phyloP scores from a whole-genome alignment of 2,329 filamentous ascomycete genomes.

The Aspergillaceae sp. region DNA sequence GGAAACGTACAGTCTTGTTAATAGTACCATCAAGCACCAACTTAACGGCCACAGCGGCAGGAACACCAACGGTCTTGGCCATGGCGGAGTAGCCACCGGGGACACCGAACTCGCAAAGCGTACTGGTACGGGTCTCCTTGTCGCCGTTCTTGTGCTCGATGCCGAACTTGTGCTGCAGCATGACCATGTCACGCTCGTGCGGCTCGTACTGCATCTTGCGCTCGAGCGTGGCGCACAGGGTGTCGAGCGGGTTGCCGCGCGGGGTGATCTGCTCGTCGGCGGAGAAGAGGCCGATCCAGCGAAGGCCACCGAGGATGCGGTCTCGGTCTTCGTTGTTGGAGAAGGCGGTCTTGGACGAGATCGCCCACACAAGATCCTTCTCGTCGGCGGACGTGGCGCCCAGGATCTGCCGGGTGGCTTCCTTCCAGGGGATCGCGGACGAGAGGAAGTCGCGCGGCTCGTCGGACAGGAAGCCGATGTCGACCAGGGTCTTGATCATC shows the following conservation, averaged over 20 bases:
- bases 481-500: slow-evolving; percentile 78
- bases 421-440: slow-evolving; percentile 66
- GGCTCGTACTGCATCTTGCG: slow-evolving; percentile 83
- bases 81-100: slow-evolving; percentile 73
- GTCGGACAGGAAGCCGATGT: slow-evolving; percentile 81
- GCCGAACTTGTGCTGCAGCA: slow-evolving; percentile 58
- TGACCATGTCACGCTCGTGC: slow-evolving; percentile 75
- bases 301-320: slow-evolving; percentile 61
- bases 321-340: slow-evolving; percentile 57
- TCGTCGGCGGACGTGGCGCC: slow-evolving; percentile 58
- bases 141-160: slow-evolving; percentile 74
- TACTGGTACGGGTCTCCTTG: slow-evolving; percentile 69
- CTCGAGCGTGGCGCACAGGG: slow-evolving; percentile 81
- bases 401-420: slow-evolving; percentile 71
- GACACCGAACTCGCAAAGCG: slow-evolving; percentile 73
- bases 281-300: slow-evolving; percentile 62
- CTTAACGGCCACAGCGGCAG: slow-evolving; percentile 66
- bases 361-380: slow-evolving; percentile 62
- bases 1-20: slow-evolving; percentile 43
- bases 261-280: slow-evolving; percentile 57
- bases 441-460: slow-evolving; percentile 57
- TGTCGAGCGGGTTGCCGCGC: slow-evolving; percentile 73
- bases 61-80: slow-evolving; percentile 72
- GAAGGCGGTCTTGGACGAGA: slow-evolving; percentile 69
- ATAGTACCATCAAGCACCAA: slow-evolving; percentile 69